Evolutionary conservation across 768 basidiomycete genomes (phyloP), one percentile per base, ranked within the genome.

Genomic region (Rickenella mellea): DNA sequence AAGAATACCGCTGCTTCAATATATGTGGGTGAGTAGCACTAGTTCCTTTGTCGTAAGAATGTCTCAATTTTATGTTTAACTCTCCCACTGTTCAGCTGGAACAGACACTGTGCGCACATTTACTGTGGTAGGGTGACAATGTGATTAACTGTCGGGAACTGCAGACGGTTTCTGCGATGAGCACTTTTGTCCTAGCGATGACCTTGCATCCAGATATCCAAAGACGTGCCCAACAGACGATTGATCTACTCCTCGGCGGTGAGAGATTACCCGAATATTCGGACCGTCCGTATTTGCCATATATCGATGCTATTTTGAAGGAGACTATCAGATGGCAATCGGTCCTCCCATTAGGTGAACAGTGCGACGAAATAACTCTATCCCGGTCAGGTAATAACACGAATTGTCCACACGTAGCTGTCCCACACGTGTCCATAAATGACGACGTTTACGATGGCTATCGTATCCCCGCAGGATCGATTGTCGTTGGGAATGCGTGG

Each of bases 1-100:
- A 73, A 69, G 60, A 71, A 71, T 32, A 68, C 70, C n/a, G 72
- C 73, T 39, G 73, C 68, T 25, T 74, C 73, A 6, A 56, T 75
- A 39, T 71, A 66, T 53, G 65, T 64, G 38, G 72, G 72, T 73
- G 52, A 45, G 63, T 26, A 31, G 36, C 21, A 17, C 3, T n/a
- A 5, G 6, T n/a, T n/a, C n/a, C n/a, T n/a, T n/a, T n/a, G n/a
- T n/a, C n/a, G n/a, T n/a, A n/a, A n/a, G n/a, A n/a, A n/a, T n/a
- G n/a, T n/a, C n/a, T n/a, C n/a, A n/a, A n/a, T n/a, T n/a, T n/a
- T n/a, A n/a, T n/a, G n/a, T n/a, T 11, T 43, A 26, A 24, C 15
- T 11, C 8, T 4, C 5, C 8, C 20, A 6, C 24, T 21, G 5
- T 6, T 8, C 15, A 60, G 58, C 55, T 2, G 59, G 57, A 2